A percentile compares a stretch with the other conserved stretches of the same genome.
phyloP scores from a whole-genome alignment of 2,329 filamentous ascomycete species.

The Emmonsiellopsis sp. region DNA sequence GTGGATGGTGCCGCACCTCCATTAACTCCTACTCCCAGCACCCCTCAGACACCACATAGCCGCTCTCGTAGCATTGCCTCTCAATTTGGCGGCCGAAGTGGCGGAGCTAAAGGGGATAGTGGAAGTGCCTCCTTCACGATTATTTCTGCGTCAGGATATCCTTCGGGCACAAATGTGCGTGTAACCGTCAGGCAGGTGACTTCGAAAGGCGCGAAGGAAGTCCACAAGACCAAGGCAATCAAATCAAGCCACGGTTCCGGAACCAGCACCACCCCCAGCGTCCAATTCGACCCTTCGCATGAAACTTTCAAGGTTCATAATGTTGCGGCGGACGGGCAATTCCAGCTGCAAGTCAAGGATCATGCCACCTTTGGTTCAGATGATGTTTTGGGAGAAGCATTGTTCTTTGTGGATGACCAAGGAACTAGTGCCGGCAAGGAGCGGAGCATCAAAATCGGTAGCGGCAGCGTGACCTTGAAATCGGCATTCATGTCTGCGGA shows the following conservation, averaged over 20 bases:
- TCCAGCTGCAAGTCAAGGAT: conserved; percentile 77
- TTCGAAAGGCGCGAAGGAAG: conserved; percentile 60
- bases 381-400: conserved; percentile 70
- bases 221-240: conserved; percentile 88
- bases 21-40: conserved; percentile 13
- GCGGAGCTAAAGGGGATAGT: conserved; percentile 46
- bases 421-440: conserved; percentile 54
- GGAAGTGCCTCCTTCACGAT: conserved; percentile 76
- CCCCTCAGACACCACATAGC: conserved; percentile 32
- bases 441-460: conserved; percentile 66
- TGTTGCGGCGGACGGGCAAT: conserved; percentile 66
- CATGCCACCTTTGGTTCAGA: conserved; percentile 78
- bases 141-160: conserved; percentile 69
- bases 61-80: conserved; percentile 42
- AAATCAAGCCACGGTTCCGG: conserved; percentile 48
- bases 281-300: conserved; percentile 54
- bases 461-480: conserved; percentile 62
- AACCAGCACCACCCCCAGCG: conserved; percentile 23
- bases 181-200: conserved; percentile 60
- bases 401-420: conserved; percentile 88
- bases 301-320: conserved; percentile 73
- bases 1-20: conserved; percentile 15
- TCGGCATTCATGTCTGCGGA: conserved; percentile 59
- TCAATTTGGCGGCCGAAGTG: conserved; percentile 42
- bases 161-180: conserved; percentile 68